Percentiles rank a stretch among this genome's conserved stretches.
Evolutionary conservation across 768 basidiomycete species (phyloP).

Genomic region (Mycena amicta): DNA sequence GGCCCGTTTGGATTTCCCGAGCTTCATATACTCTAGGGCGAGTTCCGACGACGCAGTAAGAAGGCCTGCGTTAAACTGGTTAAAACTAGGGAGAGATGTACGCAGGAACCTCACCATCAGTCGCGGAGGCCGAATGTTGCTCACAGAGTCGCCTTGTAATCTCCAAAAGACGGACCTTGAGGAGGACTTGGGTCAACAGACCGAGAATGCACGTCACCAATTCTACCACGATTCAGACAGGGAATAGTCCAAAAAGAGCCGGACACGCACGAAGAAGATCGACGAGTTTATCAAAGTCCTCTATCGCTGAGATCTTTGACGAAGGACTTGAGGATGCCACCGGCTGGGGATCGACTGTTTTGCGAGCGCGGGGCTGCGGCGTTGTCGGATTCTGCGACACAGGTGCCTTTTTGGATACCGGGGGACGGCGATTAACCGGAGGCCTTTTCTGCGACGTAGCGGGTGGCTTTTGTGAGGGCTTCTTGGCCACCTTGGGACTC

Average conservation of each 20-base stretch:
- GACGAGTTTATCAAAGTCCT: constrained; percentile 46
- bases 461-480: constrained; percentile 27
- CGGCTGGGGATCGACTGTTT: constrained; percentile 31
- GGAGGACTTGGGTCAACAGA: constrained; percentile 63
- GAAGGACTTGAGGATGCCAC: constrained; percentile 28
- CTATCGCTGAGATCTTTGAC: constrained; percentile 29
- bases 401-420: constrained; percentile 21
- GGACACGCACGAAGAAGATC: constrained; percentile 33
- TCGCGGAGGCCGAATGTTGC: constrained; percentile 39
- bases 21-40: constrained; percentile 75
- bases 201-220: constrained; percentile 65
- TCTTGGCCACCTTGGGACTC: constrained; percentile 21
- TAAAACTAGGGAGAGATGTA: neutral
- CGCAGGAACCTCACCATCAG: constrained; percentile 46
- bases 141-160: constrained; percentile 64
- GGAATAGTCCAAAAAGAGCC: constrained; percentile 41
- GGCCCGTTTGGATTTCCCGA: constrained; percentile 77
- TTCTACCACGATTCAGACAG: constrained; percentile 49
- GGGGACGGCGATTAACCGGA: constrained; percentile 9
- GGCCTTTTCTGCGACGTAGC: constrained; percentile 28
- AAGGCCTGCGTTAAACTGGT: constrained; percentile 49
- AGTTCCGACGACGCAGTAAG: constrained; percentile 67
- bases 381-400: constrained; percentile 41
- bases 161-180: constrained; percentile 69
- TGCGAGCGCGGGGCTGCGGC: constrained; percentile 43